Base-by-base conservation (phyloP, 108 stramenopile species). In the Fragilaria radians region DNA sequence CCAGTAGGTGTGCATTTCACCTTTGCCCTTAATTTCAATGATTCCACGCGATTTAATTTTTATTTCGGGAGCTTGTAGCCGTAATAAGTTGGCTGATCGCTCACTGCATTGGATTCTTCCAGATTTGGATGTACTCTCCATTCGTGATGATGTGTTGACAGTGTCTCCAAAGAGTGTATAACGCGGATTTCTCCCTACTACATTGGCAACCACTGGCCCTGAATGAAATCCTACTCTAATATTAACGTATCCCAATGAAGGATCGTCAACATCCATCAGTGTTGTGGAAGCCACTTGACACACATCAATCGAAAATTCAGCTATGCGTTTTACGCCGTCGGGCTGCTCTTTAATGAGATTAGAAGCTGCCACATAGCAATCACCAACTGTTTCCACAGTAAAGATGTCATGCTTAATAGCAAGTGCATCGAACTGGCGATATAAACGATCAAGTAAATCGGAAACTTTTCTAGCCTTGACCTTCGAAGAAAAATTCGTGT, bases 311-410 rank as follows among this genome's bases (percentile, higher is more conserved):
- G 87, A 69, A 65, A 89, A 89, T 54, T 79, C 66, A 28, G 82
- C 77, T 32, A 89, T 72, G 23, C 87, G 81, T 67, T 85, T 85
- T 59, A 77, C 82, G 52, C 83, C 82, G 65, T 85, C 80, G 7
- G 66, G 64, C 65, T 83, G 89, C 14, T 81, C 54, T 29, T 81
- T 79, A 33, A 77, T 73, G 0, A 85, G 66, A 59, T 85, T 85
- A 14, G 77, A 71, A 18, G 82, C 86, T 5, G 68, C 83, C 68
- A 87, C 69, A 46, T 78, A 87, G n/a, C 76, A 74, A 53, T 87
- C 86, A 22, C 85, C 86, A 56, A 87, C 81, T 0, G 81, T 85
- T 54, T 89, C 88, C 4, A 89, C 78, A 55, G 86, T 90, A 70
- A 85, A 90, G 1, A 90, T 78, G 46, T 75, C 72, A 63, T 84